Evolutionary conservation across 805 yeast species (phyloP), one percentile per base, ranked within the genome.

Genomic region (Cyberlindnera amylophila): DNA sequence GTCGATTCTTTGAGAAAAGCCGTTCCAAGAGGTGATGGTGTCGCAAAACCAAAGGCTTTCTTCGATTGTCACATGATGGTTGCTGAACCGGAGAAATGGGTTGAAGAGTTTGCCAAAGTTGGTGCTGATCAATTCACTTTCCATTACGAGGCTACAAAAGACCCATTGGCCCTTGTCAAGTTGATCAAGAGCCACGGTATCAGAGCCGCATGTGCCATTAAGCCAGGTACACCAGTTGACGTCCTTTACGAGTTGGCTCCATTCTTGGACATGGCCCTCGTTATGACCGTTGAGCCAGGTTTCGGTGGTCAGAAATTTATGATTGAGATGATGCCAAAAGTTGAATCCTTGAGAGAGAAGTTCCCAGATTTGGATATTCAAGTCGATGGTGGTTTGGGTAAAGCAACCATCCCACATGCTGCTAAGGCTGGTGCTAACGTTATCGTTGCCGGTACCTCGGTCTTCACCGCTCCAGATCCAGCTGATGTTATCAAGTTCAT

Each of bases 41-140:
- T 72, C 6, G 63, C 63, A 6, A 69, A 69, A 48, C 71, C 75
- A 36, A 62, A 63, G 37, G 72, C 72, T 4, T 77, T 77, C 54
- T 91, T 93, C 59, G 99, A 93, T 64, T 91, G 98, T 66, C 99
- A 93, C 67, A 90, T 93, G 96, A 93, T 93, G 99, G 97, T 93
- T 32, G 71, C 89, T 17, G 63, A 72, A 52, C 99, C 99, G 13
- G 95, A 86, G 61, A 80, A 81, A 59, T 93, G 98, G 98, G 93
- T 93, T 43, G 84, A 77, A 38, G 95, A 85, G 49, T 82, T 93
- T 55, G 97, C 95, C 34, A 78, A 82, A 51, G 91, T 90, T 34
- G 98, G 98, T 44, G 98, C 96, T 37, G 95, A 88, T 63, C 95
- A 86, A 64, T 93, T 87, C 64, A 90, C 97, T 10, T 93, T 93